phyloP scores from a whole-genome alignment of 768 basidiomycete genomes.

The Collybiopsis confluens region DNA sequence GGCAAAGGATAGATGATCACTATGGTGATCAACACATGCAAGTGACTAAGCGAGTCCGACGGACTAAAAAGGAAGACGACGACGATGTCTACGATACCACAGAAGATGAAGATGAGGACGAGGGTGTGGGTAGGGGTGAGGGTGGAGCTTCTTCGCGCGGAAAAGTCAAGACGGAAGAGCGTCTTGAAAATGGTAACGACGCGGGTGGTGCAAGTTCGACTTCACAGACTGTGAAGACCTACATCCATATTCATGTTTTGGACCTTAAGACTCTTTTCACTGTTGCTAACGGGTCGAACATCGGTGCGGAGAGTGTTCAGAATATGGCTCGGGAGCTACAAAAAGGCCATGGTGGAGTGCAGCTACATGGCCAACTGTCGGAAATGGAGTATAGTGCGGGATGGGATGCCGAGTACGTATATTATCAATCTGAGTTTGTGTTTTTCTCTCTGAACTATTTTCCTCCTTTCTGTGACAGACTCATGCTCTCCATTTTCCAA shows the following conservation, averaged over 20 bases:
- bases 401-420: constrained; percentile 1
- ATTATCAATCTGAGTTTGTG: not conserved
- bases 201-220: not conserved
- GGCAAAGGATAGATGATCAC: not conserved
- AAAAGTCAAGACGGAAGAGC: not conserved
- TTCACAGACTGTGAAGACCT: not conserved
- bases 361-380: not conserved
- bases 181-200: not conserved
- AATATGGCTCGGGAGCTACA: not conserved
- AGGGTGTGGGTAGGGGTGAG: not conserved
- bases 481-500: constrained; percentile 1
- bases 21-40: too few relatives aligned
- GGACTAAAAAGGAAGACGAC: not conserved
- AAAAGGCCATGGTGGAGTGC: not conserved
- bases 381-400: not conserved
- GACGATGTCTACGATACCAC: not conserved
- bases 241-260: not conserved
- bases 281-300: not conserved
- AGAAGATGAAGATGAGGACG: not conserved
- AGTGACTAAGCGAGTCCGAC: too few relatives aligned
- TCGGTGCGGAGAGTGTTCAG: not conserved
- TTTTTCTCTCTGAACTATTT: not conserved
- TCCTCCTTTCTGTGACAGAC: not conserved
- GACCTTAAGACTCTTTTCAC: not conserved
- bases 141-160: too few relatives aligned